Evolutionary conservation across 1,284 basidiomycete genomes (phyloP), one percentile per base, ranked within the genome.

Genomic region (Tremellales sp.): DNA sequence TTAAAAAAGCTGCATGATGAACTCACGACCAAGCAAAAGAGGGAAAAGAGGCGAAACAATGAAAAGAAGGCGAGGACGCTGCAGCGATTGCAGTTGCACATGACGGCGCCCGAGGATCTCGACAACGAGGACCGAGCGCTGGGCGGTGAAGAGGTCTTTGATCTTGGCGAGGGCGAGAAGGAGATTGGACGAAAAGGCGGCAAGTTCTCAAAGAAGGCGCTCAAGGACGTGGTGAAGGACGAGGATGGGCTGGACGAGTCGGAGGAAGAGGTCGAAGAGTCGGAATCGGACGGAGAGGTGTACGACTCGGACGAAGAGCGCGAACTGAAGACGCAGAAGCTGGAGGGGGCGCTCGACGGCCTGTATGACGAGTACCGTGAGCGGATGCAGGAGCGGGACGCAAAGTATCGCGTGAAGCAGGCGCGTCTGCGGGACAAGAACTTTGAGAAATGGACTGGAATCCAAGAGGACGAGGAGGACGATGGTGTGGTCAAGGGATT

Each of bases 91-190:
- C 95, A 98, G 70, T 79, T 98, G 38, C 86, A 90, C 65, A 99
- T 99, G 95, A 91, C 87, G 6, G 91, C 91, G 7, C 95, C 98
- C 54, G 92, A 97, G 55, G 95, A 93, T 69, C 76, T 97, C 60
- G 92, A 97, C 61, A 61, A 61, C 52, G 77, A 76, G 35, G 90
- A 94, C 63, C 74, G 80, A 12, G 78, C 83, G 9, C 76, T 94
- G 7, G 78, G 76, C 16, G 76, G 76, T 45, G 85, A 86, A 18
- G 90, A 95, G 61, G 76, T 94, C 33, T 95, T 95, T 61, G 88
- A 93, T 63, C 78, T 95, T 27, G 81, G 77, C 38, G 76, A 79
- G 36, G 80, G 82, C 12, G 82, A 86, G 65, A 66, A 68, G 12
- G 72, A 76, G 53, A 54, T 63, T 68, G 54, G 75, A 60, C 49